Base-by-base conservation (phyloP, 2,329 filamentous ascomycete genomes). In the Dactylellina drechsleri region DNA sequence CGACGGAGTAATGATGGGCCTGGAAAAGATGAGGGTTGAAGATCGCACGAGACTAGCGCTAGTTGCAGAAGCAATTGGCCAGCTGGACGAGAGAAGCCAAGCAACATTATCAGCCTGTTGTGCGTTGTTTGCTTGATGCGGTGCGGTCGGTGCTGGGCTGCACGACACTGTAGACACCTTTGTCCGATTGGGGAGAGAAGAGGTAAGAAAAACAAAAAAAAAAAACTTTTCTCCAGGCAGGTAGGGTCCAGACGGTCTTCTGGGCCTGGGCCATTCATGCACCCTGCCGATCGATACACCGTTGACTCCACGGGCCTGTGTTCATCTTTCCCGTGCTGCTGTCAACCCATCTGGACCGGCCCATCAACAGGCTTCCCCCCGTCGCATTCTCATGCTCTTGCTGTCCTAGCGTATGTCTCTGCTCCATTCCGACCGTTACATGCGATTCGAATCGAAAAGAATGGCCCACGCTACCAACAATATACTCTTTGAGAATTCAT, bases 231-330 rank as follows among this genome's bases (percentile, higher is more conserved):
- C 40, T 43, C 40, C 23, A 36, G 43, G 43, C 43, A 28, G 43
- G 43, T 10, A 28, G 31, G 31, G 31, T 8, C 31, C 2, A 5
- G 31, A 36, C 6, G 31, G 31, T 36, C 31, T 36, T 36, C 10
- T 36, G 52, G 60, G 61, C 41, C 62, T 67, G 49, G 23, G 70
- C 61, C 61, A 36, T 23, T 23, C 53, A 56, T 74, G 61, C 62
- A 66, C n/a, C 36, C 16, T 57, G 70, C 61, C 61, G 70, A 66
- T 67, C 62, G 26, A 41, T 50, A 47, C 31, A 7, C n/a, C 45
- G 28, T 40, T 36, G 4, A 57, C 53, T 43, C 53, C 53, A 59
- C 62, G 53, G 53, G 4, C 52, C 31, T n/a, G 41, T 40, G 31
- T 36, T 5, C 31, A 36, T 36, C 31, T 8, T 36, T 36, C 23